Base-by-base conservation (phyloP, 768 basidiomycete genomes). In the Royoungia palumana region DNA sequence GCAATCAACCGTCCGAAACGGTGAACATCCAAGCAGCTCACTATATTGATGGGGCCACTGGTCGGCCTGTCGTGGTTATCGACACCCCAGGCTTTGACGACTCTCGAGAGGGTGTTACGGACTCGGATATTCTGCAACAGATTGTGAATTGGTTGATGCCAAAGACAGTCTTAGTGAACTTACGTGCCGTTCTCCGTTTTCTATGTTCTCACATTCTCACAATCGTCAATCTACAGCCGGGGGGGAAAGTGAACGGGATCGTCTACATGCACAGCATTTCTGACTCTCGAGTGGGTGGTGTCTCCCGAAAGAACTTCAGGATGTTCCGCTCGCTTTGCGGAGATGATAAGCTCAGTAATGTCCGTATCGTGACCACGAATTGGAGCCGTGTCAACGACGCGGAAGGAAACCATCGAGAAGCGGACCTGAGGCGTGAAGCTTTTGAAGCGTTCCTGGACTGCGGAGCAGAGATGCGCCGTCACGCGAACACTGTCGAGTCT, bases 291-390 rank as follows among this genome's bases (percentile, higher is more conserved):
- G 64, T 78, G 47, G 71, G 72, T 8, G 71, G 71, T 6, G 70
- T 69, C 39, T 70, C 73, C 6, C 63, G 61, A 11, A 67, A 70
- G 50, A 75, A 73, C 49, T 72, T 75, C 44, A 59, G 64, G 21
- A 68, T 76, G 63, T 76, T 78, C 59, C 53, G 69, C 17, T 64
- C 71, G 47, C 64, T 79, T 19, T 79, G 77, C 41, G 77, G 77
- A 2, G 68, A 72, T 21, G 58, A 51, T 11, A 65, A 72, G 10
- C 67, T 78, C 16, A 50, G 60, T 32, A 76, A 72, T 43, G 74
- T 79, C 14, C 60, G 73, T 6, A 68, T 79, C 40, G 70, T 70
- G 30, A 77, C 77, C 1, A 78, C 67, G 16, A 76, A 72, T 71
- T 77, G 76, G 76, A 67, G 61, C 19, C 54, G 66, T 28, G 65